These are phyloP conservation scores for Berberis vulgaris DNA, from an alignment of 164 flowering plant species.

Conservation along the genomic window DNA sequence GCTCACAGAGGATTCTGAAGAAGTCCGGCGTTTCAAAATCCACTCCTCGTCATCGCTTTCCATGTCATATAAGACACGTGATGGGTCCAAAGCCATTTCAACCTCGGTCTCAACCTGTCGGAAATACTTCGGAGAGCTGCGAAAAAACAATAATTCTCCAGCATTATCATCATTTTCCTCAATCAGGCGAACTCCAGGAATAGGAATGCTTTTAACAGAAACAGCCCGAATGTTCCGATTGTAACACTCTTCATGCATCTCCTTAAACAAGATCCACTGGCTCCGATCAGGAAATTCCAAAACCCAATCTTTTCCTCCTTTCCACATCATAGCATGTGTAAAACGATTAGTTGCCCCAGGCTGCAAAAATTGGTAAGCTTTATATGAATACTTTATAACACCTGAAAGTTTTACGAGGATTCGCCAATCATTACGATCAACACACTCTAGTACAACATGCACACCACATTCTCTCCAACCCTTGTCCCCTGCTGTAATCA, in stretches of 20 bases:
- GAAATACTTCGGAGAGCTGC: slow-evolving; percentile 48
- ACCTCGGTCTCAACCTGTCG: slow-evolving; percentile 72
- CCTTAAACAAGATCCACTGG: slow-evolving; percentile 87
- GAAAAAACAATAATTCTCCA: slow-evolving; percentile 41
- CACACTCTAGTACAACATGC: slow-evolving; percentile 50
- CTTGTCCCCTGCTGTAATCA: slow-evolving; percentile 58
- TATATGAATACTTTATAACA: slow-evolving; percentile 55
- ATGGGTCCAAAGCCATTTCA: slow-evolving; percentile 83
- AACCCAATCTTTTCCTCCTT: slow-evolving; percentile 95
- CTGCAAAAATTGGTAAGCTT: slow-evolving; percentile 83
- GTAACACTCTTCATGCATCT: slow-evolving; percentile 92
- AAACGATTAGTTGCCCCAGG: slow-evolving; percentile 84
- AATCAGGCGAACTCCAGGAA: slow-evolving; percentile 78
- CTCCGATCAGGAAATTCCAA: slow-evolving; percentile 84
- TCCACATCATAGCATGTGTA: slow-evolving; percentile 98
- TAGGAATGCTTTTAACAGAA: slow-evolving; percentile 79
- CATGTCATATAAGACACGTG: slow-evolving; percentile 87
- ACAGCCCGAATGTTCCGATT: slow-evolving; percentile 82
- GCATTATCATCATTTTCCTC: slow-evolving; percentile 61
- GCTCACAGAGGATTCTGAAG: slow-evolving; percentile 15
- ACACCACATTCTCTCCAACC: slow-evolving; percentile 95
- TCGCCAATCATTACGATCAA: slow-evolving; percentile 82
- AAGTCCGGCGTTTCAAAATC: slow-evolving; percentile 28
- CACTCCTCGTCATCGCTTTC: slow-evolving; percentile 93
- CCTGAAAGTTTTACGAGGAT: slow-evolving; percentile 68